Conservation (phyloP, 2,329 filamentous ascomycete species). For the Aspergillus chevalieri region DNA sequence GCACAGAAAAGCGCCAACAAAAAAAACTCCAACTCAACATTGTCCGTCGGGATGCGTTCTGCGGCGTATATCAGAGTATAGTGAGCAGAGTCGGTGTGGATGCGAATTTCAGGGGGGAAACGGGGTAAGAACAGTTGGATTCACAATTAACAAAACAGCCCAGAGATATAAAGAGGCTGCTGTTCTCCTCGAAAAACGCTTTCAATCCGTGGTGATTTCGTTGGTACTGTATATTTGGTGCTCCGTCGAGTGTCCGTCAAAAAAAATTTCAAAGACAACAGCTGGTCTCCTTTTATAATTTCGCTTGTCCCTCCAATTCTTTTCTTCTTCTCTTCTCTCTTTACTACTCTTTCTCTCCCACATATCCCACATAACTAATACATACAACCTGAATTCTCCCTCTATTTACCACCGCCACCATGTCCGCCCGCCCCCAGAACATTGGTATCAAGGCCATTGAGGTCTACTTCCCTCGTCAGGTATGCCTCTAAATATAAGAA, state of each 20-base stretch:
- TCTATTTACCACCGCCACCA: constrained; percentile 34
- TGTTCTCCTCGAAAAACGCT: too few relatives aligned
- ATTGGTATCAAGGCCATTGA: constrained; percentile 92
- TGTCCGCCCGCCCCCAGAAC: constrained; percentile 75
- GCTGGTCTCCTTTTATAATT: constrained; percentile 2
- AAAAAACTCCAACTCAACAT: too few relatives aligned
- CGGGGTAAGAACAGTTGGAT: background rate
- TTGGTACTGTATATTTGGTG: too few relatives aligned
- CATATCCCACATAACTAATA: background rate
- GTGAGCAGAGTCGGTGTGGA: background rate
- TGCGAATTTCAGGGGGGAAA: background rate
- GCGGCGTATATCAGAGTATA: too few relatives aligned
- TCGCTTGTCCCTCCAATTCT: background rate
- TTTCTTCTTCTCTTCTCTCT: constrained; percentile 6
- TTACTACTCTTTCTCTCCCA: constrained; percentile 1
- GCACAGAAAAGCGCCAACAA: too few relatives aligned
- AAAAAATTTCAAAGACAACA: background rate
- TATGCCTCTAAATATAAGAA: constrained; percentile 37
- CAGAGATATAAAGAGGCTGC: too few relatives aligned
- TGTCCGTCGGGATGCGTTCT: too few relatives aligned
- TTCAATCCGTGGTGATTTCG: too few relatives aligned
- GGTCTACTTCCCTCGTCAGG: constrained; percentile 81
- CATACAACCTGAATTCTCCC: background rate
- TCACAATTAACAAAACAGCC: too few relatives aligned
- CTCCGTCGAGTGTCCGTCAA: too few relatives aligned